Evolutionary conservation across 2,329 filamentous ascomycete species (phyloP), one percentile per base, ranked within the genome.

Genomic region (Basipetospora chlamydospora): DNA sequence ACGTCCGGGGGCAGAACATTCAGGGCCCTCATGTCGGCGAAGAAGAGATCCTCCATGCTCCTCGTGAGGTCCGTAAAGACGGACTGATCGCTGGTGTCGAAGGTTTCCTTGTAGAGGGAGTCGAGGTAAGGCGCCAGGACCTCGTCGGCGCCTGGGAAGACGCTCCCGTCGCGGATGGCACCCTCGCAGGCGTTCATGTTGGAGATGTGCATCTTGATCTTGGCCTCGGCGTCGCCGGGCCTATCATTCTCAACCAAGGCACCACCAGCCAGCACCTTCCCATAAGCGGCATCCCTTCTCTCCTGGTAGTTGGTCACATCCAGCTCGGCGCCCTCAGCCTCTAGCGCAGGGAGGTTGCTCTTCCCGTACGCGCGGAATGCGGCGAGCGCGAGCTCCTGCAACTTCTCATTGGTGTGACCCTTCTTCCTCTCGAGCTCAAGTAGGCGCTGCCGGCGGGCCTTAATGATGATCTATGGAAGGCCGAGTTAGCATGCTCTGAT

Each of bases 21-120:
- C 35, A 96, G 63, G 6, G 77, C 75, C 42, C 76, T 70, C 79
- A 96, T 87, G 49, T 96, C 88, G 39, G 81, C 75, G 52, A 82
- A 80, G 57, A 95, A 96, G 11, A 84, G 71, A n/a, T 72, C 65
- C 56, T 95, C 88, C 63, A 86, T 93, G 50, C 78, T 79, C 54
- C 81, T 70, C 0, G 88, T 93, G 20, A 96, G 69, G 43, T 82
- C 76, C 3, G 82, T 90, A 57, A 93, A 95, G 41, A 95, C 87
- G 36, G 63, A 67, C 51, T 77, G 71, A 44, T 77, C 71, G 39
- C 61, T 63, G 1, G 70, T 72, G 47, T 77, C 72, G 42, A 77
- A 67, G 1, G 64, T 67, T 48, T 73, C 68, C 54, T 72, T 73
- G 53, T 77, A 70, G 4, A 76, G 53, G 8, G 67, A 70, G 49